Conservation (phyloP, 2,329 filamentous ascomycete species). For the Apiospora malaysiana region DNA sequence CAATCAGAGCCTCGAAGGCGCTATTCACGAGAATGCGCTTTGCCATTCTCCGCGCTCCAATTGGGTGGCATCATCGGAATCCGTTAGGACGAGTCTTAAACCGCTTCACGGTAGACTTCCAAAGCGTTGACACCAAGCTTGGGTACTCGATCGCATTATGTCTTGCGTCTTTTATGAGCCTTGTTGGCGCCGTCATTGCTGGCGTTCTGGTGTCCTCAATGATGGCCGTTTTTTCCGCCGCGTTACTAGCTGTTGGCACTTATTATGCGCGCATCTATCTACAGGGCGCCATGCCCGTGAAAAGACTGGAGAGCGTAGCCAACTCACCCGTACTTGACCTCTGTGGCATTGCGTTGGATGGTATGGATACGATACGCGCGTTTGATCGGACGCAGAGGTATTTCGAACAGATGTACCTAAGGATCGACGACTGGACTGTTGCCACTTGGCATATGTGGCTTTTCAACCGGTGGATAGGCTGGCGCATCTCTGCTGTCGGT, state of each 20-base stretch:
- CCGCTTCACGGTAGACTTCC: conserved; percentile 79
- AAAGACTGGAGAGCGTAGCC: conserved; percentile 76
- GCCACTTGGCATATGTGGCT: conserved; percentile 73
- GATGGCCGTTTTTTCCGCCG: conserved; percentile 65
- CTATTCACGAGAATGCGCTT: conserved; percentile 72
- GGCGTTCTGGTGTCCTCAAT: conserved; percentile 70
- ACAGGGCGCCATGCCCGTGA: conserved; percentile 72
- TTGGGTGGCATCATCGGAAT: conserved; percentile 82
- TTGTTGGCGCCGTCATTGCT: conserved; percentile 70
- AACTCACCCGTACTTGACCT: conserved; percentile 84
- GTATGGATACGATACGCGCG: conserved; percentile 76
- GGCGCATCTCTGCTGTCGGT: conserved; percentile 73
- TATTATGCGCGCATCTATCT: conserved; percentile 68
- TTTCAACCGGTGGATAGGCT: conserved; percentile 79
- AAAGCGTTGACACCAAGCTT: conserved; percentile 71
- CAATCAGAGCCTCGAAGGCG: conserved; percentile 70
- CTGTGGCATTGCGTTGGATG: conserved; percentile 74
- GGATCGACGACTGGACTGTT: conserved; percentile 71
- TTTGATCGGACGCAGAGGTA: conserved; percentile 74
- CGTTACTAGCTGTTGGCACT: conserved; percentile 63
- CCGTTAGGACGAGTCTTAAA: conserved; percentile 79
- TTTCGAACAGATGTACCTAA: conserved; percentile 70
- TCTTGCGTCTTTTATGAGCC: conserved; percentile 62
- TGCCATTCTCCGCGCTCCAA: conserved; percentile 72
- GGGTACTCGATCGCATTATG: conserved; percentile 68